Percentiles rank a stretch among this genome's conserved stretches.
Evolutionary conservation across 78 protist species (phyloP).

Genomic region (Goniomonas avonlea): DNA sequence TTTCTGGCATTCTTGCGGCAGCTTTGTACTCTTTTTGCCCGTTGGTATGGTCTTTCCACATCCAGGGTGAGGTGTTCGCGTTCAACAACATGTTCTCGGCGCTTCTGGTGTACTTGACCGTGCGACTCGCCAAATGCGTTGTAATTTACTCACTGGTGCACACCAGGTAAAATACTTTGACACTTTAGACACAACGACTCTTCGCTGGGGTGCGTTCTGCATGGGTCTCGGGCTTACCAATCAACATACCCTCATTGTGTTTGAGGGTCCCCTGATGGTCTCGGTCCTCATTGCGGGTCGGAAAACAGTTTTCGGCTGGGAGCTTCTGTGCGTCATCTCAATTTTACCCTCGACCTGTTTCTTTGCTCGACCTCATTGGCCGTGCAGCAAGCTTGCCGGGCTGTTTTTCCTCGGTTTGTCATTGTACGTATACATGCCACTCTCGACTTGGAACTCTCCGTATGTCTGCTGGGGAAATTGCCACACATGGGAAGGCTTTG

Average conservation of each 20-base stretch:
- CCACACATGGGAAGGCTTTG: slow-evolving; percentile 43
- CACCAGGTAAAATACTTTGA: too few relatives aligned
- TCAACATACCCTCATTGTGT: slow-evolving; percentile 63
- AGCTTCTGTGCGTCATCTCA: too few relatives aligned
- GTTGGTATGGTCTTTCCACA: slow-evolving; percentile 26
- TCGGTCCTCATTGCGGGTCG: too few relatives aligned
- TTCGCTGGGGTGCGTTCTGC: slow-evolving; percentile 33
- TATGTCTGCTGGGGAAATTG: slow-evolving; percentile 39
- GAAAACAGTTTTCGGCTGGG: too few relatives aligned
- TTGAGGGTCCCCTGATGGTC: too few relatives aligned
- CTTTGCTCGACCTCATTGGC: too few relatives aligned
- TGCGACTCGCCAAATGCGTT: too few relatives aligned
- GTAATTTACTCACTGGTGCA: too few relatives aligned
- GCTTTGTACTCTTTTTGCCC: background rate
- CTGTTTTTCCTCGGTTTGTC: slow-evolving; percentile 42
- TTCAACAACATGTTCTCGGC: slow-evolving; percentile 51
- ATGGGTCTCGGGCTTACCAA: slow-evolving; percentile 58
- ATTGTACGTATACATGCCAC: slow-evolving; percentile 45
- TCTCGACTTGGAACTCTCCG: slow-evolving; percentile 11
- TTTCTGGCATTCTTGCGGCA: background rate
- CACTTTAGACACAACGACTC: background rate
- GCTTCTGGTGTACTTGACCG: slow-evolving; percentile 14
- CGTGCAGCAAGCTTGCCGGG: too few relatives aligned
- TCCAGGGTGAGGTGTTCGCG: slow-evolving; percentile 61
- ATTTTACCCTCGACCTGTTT: too few relatives aligned